Evolutionary conservation across 176 grass and related monocot genomes (phyloP).

Genomic region (Typha latifolia): DNA sequence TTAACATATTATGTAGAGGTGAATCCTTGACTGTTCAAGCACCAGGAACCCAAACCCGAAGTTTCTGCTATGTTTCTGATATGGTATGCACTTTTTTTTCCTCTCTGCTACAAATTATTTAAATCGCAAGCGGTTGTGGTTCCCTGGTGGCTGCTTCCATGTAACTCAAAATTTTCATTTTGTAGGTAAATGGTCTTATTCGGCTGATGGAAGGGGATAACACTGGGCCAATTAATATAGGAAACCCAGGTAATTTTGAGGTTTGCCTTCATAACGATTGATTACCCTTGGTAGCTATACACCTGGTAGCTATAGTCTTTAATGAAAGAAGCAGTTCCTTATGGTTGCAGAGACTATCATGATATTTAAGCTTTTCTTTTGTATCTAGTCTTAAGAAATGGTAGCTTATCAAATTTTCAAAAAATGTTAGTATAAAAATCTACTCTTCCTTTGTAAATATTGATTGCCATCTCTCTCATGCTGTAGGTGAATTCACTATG

Average conservation of each 20-base stretch:
- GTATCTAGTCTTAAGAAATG: no score
- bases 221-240: constrained; percentile 90
- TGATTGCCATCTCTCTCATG: background rate
- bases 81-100: constrained; percentile 46
- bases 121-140: background rate
- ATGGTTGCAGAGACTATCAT: no score
- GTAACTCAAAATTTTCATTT: constrained; percentile 6
- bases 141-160: constrained; percentile 1
- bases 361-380: no score
- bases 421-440: no score
- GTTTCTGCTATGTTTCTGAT: constrained; percentile 94
- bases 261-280: no score
- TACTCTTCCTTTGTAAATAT: no score
- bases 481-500: constrained; percentile 95
- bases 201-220: constrained; percentile 95
- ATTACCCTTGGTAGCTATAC: no score
- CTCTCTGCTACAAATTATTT: background rate
- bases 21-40: constrained; percentile 87
- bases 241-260: constrained; percentile 71
- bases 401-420: no score
- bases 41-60: constrained; percentile 95
- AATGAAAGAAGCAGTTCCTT: no score
- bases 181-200: constrained; percentile 94
- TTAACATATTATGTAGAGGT: constrained; percentile 38
- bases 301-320: no score